Evolutionary conservation across 306 rosid species (phyloP), one percentile per base, ranked within the genome.

Genomic region (Ochetophila trinervis): DNA sequence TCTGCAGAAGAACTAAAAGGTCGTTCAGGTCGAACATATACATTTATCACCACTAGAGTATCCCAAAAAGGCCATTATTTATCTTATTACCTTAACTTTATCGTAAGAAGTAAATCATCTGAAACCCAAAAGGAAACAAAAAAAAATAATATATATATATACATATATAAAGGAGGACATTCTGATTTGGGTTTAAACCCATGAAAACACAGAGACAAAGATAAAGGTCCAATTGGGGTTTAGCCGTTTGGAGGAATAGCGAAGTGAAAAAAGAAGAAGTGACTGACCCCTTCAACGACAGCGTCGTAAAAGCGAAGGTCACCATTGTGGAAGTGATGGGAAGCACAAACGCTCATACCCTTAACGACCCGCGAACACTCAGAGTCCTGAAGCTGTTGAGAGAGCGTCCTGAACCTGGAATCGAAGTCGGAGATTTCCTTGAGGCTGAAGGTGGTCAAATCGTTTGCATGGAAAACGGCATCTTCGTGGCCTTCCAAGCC

Each of bases 231-330:
- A n/a, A n/a, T n/a, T 27, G 32, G 32, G 32, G 32, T 27, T 27
- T 27, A 27, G 32, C 32, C 32, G 32, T 27, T 27, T 27, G 3
- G 32, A 4, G 32, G 32, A 27, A 27, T 27, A 27, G 32, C 2
- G 32, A 27, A 27, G 32, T 4, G 32, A 27, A 27, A 4, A 4
- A 27, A 19, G 54, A 50, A 49, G 52, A 35, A 7, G 30, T 12
- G 20, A 62, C 62, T 18, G 6, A 82, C 84, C 73, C 45, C 76
- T 35, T 82, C 76, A 30, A 82, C 66, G 12, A 76, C 12, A 10
- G 82, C 82, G 42, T 82, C 82, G 72, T 72, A 76, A 78, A 82
- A 79, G 66, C 84, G 79, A 53, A 77, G 56, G n/a, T 82, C 87
- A 44, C 69, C 75, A 3, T 21, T 17, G 21, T 32, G 4, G 35